Conservation (phyloP, 345 rosid species). For the Eucalyptus victrix region DNA sequence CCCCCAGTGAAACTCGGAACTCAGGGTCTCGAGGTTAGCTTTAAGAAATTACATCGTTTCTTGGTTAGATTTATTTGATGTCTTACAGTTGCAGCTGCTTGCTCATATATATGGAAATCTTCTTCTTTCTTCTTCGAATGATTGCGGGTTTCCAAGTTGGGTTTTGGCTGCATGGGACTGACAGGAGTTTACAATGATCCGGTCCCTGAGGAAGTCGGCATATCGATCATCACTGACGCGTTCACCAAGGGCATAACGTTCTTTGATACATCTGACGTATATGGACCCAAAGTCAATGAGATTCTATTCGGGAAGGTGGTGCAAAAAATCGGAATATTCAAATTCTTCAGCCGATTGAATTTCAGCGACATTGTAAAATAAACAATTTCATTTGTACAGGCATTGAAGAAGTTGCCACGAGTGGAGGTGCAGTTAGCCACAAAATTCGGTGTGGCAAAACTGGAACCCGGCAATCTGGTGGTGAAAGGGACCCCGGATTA, state of each 20-base stretch:
- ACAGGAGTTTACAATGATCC: background rate
- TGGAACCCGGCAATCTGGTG: background rate
- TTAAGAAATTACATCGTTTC: background rate
- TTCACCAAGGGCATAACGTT: background rate
- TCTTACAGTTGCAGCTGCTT: background rate
- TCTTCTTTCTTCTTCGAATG: background rate
- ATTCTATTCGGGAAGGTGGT: background rate
- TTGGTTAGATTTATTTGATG: background rate
- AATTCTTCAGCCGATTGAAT: background rate
- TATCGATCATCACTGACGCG: background rate
- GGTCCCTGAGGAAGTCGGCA: background rate
- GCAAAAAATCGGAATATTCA: background rate
- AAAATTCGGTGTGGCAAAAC: conserved; percentile 1
- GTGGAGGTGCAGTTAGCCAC: conserved; percentile 14
- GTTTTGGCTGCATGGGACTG: background rate
- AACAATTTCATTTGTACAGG: background rate
- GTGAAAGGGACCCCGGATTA: conserved; percentile 1
- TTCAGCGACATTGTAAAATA: background rate
- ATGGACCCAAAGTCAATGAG: background rate
- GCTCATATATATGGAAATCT: background rate
- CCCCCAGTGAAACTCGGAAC: conserved; percentile 2
- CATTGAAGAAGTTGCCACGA: conserved; percentile 10
- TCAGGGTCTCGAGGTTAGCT: background rate
- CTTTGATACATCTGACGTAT: background rate
- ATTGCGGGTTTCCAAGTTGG: background rate